Evolutionary conservation across 2,329 filamentous ascomycete genomes (phyloP).

Genomic region (Parastagonospora avenae): DNA sequence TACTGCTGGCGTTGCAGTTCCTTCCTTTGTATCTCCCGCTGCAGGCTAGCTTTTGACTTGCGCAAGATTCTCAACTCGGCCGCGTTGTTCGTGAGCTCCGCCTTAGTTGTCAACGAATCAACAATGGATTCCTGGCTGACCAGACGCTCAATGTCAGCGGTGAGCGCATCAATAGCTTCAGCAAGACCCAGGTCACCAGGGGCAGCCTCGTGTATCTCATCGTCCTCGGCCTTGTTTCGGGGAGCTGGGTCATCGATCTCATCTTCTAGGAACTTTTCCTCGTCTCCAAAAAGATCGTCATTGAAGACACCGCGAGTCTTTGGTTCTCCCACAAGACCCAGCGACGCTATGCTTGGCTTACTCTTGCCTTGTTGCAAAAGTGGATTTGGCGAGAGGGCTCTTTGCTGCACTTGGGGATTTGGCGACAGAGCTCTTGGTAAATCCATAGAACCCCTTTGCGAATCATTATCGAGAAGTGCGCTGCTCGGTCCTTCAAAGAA

Average conservation of each 20-base stretch:
- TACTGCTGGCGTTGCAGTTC: constrained; percentile 97
- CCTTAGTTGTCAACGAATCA: constrained; percentile 89
- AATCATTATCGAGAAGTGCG: constrained; percentile 64
- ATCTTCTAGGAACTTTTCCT: constrained; percentile 84
- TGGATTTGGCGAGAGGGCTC: constrained; percentile 49
- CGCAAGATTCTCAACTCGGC: constrained; percentile 88
- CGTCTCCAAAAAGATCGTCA: constrained; percentile 90
- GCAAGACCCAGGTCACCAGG: constrained; percentile 92
- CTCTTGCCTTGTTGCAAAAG: constrained; percentile 46
- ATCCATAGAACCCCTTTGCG: constrained; percentile 68
- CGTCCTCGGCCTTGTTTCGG: constrained; percentile 67
- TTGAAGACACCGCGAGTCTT: constrained; percentile 91
- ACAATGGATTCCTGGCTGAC: constrained; percentile 87
- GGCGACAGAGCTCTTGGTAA: constrained; percentile 52
- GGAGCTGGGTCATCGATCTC: constrained; percentile 76
- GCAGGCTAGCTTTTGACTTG: constrained; percentile 92
- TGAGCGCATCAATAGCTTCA: constrained; percentile 89
- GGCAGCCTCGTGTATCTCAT: constrained; percentile 90
- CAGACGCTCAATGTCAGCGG: constrained; percentile 87
- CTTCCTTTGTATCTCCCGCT: constrained; percentile 89
- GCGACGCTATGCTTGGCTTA: constrained; percentile 86
- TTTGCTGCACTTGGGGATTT: constrained; percentile 34
- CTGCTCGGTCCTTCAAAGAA: constrained; percentile 63
- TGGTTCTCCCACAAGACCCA: constrained; percentile 86
- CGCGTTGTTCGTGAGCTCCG: constrained; percentile 95